A percentile compares a stretch with the other conserved stretches of the same genome.
Evolutionary conservation across 306 rosid genomes (phyloP).

Genomic region (Ziziphus jujuba): DNA sequence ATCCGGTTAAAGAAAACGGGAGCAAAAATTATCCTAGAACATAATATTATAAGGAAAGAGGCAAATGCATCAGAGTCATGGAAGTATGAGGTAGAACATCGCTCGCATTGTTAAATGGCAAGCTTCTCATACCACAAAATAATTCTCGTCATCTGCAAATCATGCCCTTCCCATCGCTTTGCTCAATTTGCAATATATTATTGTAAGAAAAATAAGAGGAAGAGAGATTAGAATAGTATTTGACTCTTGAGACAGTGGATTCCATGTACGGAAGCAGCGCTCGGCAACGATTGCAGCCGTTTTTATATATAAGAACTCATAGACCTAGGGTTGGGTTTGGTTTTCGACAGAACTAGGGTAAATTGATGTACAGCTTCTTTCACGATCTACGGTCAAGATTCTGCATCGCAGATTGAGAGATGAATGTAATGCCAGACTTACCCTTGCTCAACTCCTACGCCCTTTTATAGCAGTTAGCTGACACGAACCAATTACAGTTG

Average conservation of each 20-base stretch:
- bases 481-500: neutral
- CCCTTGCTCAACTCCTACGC: too few relatives aligned
- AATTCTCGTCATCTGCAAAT: slow-evolving; percentile 43
- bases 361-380: neutral
- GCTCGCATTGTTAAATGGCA: slow-evolving; percentile 34
- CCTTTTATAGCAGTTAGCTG: too few relatives aligned
- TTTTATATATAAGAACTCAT: too few relatives aligned
- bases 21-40: neutral
- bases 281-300: too few relatives aligned
- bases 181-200: slow-evolving; percentile 12
- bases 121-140: slow-evolving; percentile 47
- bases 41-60: neutral
- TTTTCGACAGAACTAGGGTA: neutral
- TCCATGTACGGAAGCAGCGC: neutral
- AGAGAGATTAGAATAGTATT: neutral
- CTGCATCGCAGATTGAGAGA: neutral
- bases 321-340: neutral
- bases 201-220: neutral
- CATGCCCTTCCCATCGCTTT: neutral
- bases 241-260: neutral
- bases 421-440: too few relatives aligned
- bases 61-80: slow-evolving; percentile 66
- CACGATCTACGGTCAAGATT: slow-evolving; percentile 9
- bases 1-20: neutral
- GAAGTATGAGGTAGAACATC: slow-evolving; percentile 59